phyloP scores from a whole-genome alignment of 768 basidiomycete genomes.

The Serendipita vermifera region DNA sequence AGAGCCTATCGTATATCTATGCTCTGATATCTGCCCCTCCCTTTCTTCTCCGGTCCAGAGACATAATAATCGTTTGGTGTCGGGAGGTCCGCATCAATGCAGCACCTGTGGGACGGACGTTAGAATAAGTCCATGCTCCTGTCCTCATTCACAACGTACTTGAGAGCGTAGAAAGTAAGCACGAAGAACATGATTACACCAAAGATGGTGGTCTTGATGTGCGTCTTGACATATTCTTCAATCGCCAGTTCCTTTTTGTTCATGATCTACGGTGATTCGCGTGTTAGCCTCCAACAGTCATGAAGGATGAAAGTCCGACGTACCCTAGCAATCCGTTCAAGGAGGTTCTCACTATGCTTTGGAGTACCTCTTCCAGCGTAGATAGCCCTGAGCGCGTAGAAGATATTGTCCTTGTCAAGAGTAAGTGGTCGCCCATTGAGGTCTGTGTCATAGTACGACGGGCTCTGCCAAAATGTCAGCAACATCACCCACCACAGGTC shows the following conservation, averaged over 20 bases:
- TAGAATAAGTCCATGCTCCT: neutral
- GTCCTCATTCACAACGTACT: neutral
- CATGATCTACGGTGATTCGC: neutral
- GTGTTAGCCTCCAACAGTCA: neutral
- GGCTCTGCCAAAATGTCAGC: slow-evolving; percentile 35
- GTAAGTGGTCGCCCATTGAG: slow-evolving; percentile 39
- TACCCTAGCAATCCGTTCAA: slow-evolving; percentile 57
- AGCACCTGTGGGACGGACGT: neutral
- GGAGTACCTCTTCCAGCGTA: slow-evolving; percentile 35
- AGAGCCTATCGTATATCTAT: too few relatives aligned
- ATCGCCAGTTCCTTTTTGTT: neutral
- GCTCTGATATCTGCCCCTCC: neutral
- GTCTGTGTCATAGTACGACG: slow-evolving; percentile 72
- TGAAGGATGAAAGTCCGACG: slow-evolving; percentile 19
- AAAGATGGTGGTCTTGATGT: slow-evolving; percentile 5
- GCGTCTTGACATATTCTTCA: neutral
- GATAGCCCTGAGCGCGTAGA: slow-evolving; percentile 57
- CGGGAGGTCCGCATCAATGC: neutral
- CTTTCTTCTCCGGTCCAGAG: neutral
- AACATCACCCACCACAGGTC: neutral
- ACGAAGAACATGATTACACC: neutral
- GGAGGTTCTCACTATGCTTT: slow-evolving; percentile 54
- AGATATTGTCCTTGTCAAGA: slow-evolving; percentile 44
- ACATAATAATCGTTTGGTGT: slow-evolving; percentile 6
- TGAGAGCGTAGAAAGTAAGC: neutral